phyloP scores from a whole-genome alignment of 305 asterid genomes.

The Rubia peregrina region DNA sequence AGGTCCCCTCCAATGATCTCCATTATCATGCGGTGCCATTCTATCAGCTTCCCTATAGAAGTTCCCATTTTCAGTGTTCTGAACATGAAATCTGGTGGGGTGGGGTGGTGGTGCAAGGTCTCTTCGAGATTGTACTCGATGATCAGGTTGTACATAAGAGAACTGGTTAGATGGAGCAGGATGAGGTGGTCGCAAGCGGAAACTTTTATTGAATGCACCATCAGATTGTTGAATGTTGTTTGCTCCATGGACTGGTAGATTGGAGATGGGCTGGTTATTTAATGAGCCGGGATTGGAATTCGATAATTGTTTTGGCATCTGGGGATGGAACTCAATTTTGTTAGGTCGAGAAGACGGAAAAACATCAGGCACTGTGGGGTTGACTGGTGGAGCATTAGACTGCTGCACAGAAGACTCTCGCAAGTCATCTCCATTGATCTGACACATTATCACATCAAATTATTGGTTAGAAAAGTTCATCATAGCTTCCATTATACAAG shows the following conservation, averaged over 20 bases:
- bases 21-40: constrained; percentile 46
- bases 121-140: constrained; percentile 42
- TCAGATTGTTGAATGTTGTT: constrained; percentile 39
- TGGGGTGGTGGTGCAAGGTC: constrained; percentile 50
- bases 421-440: constrained; percentile 25
- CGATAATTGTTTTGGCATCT: constrained; percentile 36
- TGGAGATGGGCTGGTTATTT: constrained; percentile 34
- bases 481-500: neutral
- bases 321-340: constrained; percentile 23
- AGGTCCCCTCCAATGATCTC: constrained; percentile 73
- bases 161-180: constrained; percentile 87
- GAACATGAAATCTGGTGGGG: constrained; percentile 50
- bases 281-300: constrained; percentile 36
- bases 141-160: constrained; percentile 59
- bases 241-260: constrained; percentile 34
- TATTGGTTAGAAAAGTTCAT: neutral
- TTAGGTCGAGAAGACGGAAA: constrained; percentile 22
- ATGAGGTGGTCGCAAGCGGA: constrained; percentile 72
- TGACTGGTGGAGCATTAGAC: constrained; percentile 18
- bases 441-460: constrained; percentile 9
- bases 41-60: constrained; percentile 51
- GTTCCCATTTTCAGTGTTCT: constrained; percentile 46
- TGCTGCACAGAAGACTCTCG: constrained; percentile 23
- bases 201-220: constrained; percentile 45
- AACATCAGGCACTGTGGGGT: constrained; percentile 16